Base-by-base conservation (phyloP, 805 yeast species). In the Peterozyma xylosa region DNA sequence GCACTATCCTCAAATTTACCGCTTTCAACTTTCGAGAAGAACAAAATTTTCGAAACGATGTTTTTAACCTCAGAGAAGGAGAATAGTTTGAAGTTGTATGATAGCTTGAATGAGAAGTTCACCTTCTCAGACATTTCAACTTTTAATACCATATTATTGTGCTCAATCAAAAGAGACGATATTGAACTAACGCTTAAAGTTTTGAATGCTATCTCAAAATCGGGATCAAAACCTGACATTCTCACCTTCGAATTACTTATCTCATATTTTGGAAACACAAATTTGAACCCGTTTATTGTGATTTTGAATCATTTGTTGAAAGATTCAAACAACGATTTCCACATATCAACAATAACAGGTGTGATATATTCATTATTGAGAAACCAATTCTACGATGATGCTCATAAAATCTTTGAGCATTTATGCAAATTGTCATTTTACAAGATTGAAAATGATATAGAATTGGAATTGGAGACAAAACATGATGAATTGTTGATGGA, bases 21-120 rank as follows among this genome's bases (percentile, higher is more conserved):
- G n/a, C 5, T 43, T 16, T 30, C 46, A 5, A 38, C 37, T 33
- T 9, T 39, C 11, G 37, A 33, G 13, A 21, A 36, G 7, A 9
- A 30, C 11, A 13, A 13, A 6, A 14, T 40, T n/a, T 34, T 33
- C 7, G 29, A 36, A 18, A 43, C 46, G 9, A 3, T 33, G 32
- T 32, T 16, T 9, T 42, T 39, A 27, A 39, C 21, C 27, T 35
- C 46, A 13, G 37, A 40, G 32, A 35, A 39, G 38, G 37, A 39
- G 11, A 33, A 15, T 13, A 43, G 39, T 15, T 7, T 36, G 9
- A 14, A 27, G 11, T 37, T 39, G 14, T 43, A 43, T 18, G 11
- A 32, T 7, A 39, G 32, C 35, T 15, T 37, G 4, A 39, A 39
- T 21, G 17, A 29, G 11, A 39, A 33, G n/a, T 37, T 43, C 9